Base-by-base conservation (phyloP, 2,329 filamentous ascomycete species). In the Aspergillus sp. region DNA sequence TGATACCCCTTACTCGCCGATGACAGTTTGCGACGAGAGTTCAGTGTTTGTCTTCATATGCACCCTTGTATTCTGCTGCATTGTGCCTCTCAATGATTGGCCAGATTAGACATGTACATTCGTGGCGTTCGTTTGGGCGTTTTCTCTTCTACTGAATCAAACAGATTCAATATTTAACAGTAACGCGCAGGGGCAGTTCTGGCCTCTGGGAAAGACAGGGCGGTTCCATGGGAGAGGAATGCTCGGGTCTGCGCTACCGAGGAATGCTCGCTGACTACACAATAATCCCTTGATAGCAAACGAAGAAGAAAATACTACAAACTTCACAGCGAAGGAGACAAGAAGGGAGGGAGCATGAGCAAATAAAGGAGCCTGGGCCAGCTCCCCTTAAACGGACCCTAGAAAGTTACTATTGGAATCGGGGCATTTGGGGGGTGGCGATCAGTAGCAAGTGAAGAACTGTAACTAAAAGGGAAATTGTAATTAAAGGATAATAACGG, bases 1-100 rank as follows among this genome's bases (percentile, higher is more conserved):
- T 61, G 59, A 64, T 65, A 66, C 60, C 63, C 60, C 63, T 67
- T 64, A 62, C 58, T 58, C 46, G 56, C 53, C 48, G 19, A 47
- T 59, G 56, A 57, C 47, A 43, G 44, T 48, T 59, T 50, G 48
- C 44, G 53, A 33, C 54, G 56, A 40, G 50, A 31, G 37, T 52
- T 33, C 23, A 40, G 45, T 51, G 23, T 52, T 46, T 48, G 39
- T 25, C 48, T 45, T 17, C 9, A 31, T 51, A 51, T 55, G 33
- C 33, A 46, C 25, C 19, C 35, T 27, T 50, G 46, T 40, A 45
- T 37, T 43, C 15, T 52, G 31, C 17, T 44, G 35, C 27, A 39
- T 37, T 57, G 6, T 14, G 39, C n/a, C 37, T 40, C 27, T 47
- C 40, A 3, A 39, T 46, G 52, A 46, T 52, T 52, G 27, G 50